Conservation (phyloP, 305 asterid genomes). For the Ajuga reptans region DNA sequence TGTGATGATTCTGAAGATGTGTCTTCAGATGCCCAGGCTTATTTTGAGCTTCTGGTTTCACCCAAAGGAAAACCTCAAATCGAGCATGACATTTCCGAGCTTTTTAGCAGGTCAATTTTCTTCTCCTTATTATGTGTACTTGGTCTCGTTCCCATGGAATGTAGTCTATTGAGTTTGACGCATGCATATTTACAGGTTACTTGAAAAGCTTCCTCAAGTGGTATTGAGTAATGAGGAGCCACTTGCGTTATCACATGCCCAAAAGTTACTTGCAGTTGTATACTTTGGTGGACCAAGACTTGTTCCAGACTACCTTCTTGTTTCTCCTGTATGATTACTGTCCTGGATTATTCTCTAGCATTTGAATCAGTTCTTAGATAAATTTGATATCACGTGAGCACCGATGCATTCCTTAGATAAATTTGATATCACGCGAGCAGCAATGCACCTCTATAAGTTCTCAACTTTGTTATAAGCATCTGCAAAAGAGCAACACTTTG, state of each 20-base stretch:
- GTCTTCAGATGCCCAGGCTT: slow-evolving; percentile 55
- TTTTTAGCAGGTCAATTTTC: slow-evolving; percentile 56
- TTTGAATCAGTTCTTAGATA: background rate
- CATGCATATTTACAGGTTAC: slow-evolving; percentile 46
- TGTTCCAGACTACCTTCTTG: slow-evolving; percentile 60
- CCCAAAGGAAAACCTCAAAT: slow-evolving; percentile 39
- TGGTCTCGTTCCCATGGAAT: slow-evolving; percentile 11
- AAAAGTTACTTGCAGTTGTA: slow-evolving; percentile 66
- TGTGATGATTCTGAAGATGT: slow-evolving; percentile 81
- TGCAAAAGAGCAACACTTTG: background rate
- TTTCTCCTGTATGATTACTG: slow-evolving; percentile 61
- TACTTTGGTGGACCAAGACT: slow-evolving; percentile 75
- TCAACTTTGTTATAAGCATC: background rate
- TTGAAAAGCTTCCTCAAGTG: slow-evolving; percentile 82
- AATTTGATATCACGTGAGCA: slow-evolving; percentile 16
- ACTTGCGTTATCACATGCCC: slow-evolving; percentile 62
- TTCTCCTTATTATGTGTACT: slow-evolving; percentile 11
- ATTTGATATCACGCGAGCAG: slow-evolving; percentile 18
- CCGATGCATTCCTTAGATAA: slow-evolving; percentile 10
- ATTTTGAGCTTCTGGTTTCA: slow-evolving; percentile 41
- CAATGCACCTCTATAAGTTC: slow-evolving; percentile 8
- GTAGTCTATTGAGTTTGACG: background rate
- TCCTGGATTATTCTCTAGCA: slow-evolving; percentile 15
- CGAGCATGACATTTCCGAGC: slow-evolving; percentile 43
- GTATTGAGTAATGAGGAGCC: slow-evolving; percentile 70